Evolutionary conservation across 129 eudicot genomes (phyloP).

Genomic region (Pulicaria dysenterica): DNA sequence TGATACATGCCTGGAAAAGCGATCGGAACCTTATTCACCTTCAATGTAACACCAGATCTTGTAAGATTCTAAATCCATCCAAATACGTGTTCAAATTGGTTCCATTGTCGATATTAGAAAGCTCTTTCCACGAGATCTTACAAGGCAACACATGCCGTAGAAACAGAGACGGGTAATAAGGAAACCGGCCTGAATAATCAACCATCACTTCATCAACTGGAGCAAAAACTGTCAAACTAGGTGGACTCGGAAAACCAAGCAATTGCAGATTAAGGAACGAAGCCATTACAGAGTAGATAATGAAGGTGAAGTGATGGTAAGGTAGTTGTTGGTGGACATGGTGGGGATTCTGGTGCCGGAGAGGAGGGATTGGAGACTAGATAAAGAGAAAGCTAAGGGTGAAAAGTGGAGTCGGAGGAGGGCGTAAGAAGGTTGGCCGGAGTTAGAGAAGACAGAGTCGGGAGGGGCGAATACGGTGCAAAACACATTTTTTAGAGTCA

Average conservation of each 20-base stretch:
- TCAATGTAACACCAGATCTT: conserved; percentile 35
- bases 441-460: conserved; percentile 45
- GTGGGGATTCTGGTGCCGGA: conserved; percentile 57
- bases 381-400: conserved; percentile 49
- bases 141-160: conserved; percentile 71
- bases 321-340: conserved; percentile 31
- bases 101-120: conserved; percentile 45
- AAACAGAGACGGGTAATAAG: conserved; percentile 51
- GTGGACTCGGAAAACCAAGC: conserved; percentile 40
- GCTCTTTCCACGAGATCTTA: conserved; percentile 52
- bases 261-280: conserved; percentile 75
- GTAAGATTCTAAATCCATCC: conserved; percentile 56
- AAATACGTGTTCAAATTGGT: conserved; percentile 46
- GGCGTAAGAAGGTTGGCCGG: conserved; percentile 56
- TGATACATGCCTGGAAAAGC: conserved; percentile 63
- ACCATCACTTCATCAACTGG: conserved; percentile 61
- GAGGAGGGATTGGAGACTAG: conserved; percentile 52
- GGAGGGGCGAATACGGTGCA: conserved; percentile 68
- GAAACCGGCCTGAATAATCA: conserved; percentile 47
- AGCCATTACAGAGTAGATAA: conserved; percentile 54
- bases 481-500: too few species aligned
- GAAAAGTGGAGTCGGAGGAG: conserved; percentile 60
- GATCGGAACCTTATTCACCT: conserved; percentile 66
- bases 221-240: conserved; percentile 67
- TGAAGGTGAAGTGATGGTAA: conserved; percentile 46